Evolutionary conservation across 1,139 yeast genomes (phyloP).

Genomic region (Geotrichum australiense): DNA sequence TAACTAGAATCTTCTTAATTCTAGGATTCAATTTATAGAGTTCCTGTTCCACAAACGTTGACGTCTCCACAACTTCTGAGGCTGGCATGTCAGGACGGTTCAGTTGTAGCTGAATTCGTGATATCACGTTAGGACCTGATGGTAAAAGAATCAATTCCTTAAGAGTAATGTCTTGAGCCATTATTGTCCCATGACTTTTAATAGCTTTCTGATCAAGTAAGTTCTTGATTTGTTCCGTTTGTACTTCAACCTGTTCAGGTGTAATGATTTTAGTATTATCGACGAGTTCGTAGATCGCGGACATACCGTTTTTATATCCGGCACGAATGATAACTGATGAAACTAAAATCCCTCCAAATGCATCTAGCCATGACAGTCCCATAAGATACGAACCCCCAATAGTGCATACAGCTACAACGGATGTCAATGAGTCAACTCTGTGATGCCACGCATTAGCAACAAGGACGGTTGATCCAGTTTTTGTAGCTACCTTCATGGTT

Average conservation of each 20-base stretch:
- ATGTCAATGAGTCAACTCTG: slow-evolving; percentile 89
- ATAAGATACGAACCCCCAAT: slow-evolving; percentile 79
- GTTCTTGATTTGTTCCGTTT: slow-evolving; percentile 20
- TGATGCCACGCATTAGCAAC: slow-evolving; percentile 99
- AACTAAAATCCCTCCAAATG: slow-evolving; percentile 84
- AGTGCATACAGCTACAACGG: slow-evolving; percentile 82
- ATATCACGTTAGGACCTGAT: slow-evolving; percentile 58
- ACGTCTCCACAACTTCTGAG: slow-evolving; percentile 5
- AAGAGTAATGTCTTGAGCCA: slow-evolving; percentile 24
- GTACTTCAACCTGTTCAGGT: slow-evolving; percentile 19
- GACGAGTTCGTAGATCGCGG: slow-evolving; percentile 66
- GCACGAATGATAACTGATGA: slow-evolving; percentile 76
- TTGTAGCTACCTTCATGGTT: slow-evolving; percentile 70
- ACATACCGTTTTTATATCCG: slow-evolving; percentile 66
- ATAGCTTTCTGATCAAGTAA: slow-evolving; percentile 17
- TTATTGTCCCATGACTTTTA: slow-evolving; percentile 6
- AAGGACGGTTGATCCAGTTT: slow-evolving; percentile 77
- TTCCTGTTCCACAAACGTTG: slow-evolving; percentile 5
- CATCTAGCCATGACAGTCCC: slow-evolving; percentile 76
- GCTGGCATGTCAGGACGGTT: slow-evolving; percentile 2
- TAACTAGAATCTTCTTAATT: slow-evolving; percentile 7
- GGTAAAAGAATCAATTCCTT: slow-evolving; percentile 50
- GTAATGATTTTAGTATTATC: slow-evolving; percentile 40
- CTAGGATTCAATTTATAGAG: neutral
- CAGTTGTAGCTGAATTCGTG: slow-evolving; percentile 6